Conservation (phyloP, 805 yeast genomes). For the Pichia exigua region DNA sequence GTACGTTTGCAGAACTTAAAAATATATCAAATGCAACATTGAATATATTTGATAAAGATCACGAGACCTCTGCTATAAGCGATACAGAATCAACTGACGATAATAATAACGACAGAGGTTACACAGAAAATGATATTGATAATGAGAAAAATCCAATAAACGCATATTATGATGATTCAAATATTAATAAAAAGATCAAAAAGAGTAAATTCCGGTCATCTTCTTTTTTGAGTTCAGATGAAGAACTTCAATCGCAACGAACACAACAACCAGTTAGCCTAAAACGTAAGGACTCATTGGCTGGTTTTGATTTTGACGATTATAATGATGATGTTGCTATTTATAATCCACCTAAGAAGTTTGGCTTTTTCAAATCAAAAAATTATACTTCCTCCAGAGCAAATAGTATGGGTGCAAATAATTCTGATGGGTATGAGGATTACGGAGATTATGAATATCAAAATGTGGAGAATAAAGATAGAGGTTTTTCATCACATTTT, state of each 20-base stretch:
- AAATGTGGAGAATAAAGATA: not conserved
- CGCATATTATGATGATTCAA: slow-evolving; percentile 1
- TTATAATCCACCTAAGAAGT: not conserved
- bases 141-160: not conserved
- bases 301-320: slow-evolving; percentile 1
- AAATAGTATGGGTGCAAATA: not conserved
- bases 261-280: not conserved
- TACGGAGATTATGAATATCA: slow-evolving; percentile 1
- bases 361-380: not conserved
- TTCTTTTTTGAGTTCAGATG: slow-evolving; percentile 5
- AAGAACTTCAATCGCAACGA: not conserved
- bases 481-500: not conserved
- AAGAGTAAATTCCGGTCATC: not conserved
- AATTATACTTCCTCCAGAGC: not conserved
- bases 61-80: not conserved
- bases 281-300: not conserved
- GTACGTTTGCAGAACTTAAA: not conserved
- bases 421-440: not conserved
- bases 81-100: not conserved
- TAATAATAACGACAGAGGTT: not conserved
- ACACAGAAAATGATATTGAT: not conserved
- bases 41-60: slow-evolving; percentile 2
- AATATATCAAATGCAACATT: not conserved
- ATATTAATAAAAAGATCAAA: not conserved
- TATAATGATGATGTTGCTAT: slow-evolving; percentile 1